Conservation (phyloP, 1,284 basidiomycete species). For the Rhizoctonia solani region DNA sequence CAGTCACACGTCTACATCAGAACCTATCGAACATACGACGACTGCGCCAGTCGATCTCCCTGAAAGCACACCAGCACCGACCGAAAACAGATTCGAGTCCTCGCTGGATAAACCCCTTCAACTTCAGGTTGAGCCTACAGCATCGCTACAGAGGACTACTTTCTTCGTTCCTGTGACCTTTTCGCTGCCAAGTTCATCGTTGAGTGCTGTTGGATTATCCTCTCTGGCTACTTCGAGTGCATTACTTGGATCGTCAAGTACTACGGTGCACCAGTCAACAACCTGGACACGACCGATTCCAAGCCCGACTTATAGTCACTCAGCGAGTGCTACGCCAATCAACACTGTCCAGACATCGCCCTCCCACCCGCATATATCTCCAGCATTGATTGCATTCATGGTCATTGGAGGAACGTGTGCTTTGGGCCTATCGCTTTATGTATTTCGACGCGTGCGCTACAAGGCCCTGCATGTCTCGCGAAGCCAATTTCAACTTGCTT, state of each 20-base stretch:
- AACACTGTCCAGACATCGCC: background rate
- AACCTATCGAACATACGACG: too few species aligned
- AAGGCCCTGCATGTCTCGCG: conserved; percentile 23
- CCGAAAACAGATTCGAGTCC: background rate
- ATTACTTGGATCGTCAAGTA: background rate
- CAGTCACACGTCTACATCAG: background rate
- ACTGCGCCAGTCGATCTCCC: too few species aligned
- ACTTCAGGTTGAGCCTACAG: background rate
- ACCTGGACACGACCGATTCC: conserved; percentile 17
- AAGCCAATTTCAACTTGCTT: conserved; percentile 26
- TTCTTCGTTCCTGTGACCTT: conserved; percentile 11
- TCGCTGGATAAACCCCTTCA: background rate
- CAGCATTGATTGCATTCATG: conserved; percentile 18
- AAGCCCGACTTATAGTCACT: background rate
- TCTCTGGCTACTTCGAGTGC: background rate
- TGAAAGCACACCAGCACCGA: background rate
- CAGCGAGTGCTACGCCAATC: conserved; percentile 5
- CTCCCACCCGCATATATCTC: conserved; percentile 28
- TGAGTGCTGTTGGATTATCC: background rate
- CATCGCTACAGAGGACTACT: conserved; percentile 14
- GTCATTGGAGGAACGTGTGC: conserved; percentile 1
- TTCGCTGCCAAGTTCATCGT: background rate
- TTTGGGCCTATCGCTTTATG: conserved; percentile 18
- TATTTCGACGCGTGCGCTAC: conserved; percentile 19
- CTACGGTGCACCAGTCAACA: background rate